Evolutionary conservation across 148 eudicot genomes (phyloP).

Genomic region (Arbutus unedo): DNA sequence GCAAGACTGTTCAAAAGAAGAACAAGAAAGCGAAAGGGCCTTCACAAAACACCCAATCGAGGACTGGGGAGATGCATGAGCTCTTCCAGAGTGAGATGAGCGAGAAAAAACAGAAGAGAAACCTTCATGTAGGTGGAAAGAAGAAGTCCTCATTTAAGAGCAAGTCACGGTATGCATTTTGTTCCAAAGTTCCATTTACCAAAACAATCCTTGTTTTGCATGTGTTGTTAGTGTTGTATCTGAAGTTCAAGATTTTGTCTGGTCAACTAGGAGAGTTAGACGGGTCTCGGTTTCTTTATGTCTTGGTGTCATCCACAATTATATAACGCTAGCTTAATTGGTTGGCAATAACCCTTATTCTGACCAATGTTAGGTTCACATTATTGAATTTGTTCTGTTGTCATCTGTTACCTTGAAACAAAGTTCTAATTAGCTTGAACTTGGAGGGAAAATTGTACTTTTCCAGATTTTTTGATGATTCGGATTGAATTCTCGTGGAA

Average conservation of each 20-base stretch:
- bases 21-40: constrained; percentile 44
- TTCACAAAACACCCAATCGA: constrained; percentile 39
- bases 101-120: constrained; percentile 60
- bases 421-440: not conserved
- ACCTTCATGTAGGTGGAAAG: constrained; percentile 37
- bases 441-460: not conserved
- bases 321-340: not conserved
- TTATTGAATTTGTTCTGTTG: not conserved
- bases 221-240: not conserved
- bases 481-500: not conserved
- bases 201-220: not conserved
- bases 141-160: constrained; percentile 88
- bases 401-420: not conserved
- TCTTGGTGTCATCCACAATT: not conserved
- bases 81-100: constrained; percentile 74
- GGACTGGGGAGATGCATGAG: constrained; percentile 77
- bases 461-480: too few relatives aligned
- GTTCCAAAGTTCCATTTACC: constrained; percentile 7
- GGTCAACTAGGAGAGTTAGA: not conserved
- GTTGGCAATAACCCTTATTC: not conserved
- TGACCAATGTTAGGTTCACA: not conserved
- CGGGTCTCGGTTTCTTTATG: not conserved
- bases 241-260: not conserved
- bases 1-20: constrained; percentile 44
- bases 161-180: constrained; percentile 72